Evolutionary conservation across 2,329 filamentous ascomycete species (phyloP).

Genomic region (Parastagonospora nodorum): DNA sequence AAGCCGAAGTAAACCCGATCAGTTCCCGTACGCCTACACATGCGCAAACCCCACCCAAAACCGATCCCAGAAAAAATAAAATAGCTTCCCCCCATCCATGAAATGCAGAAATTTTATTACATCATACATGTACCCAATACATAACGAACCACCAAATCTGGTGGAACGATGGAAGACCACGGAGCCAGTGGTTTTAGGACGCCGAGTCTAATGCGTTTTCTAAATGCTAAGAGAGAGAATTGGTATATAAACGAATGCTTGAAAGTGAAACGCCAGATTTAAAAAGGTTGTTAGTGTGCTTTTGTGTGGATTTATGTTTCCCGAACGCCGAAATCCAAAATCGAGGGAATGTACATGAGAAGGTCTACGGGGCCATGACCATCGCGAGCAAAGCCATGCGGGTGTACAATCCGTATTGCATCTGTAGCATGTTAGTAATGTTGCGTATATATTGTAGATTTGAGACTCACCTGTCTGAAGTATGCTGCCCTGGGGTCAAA

Average conservation of each 20-base stretch:
- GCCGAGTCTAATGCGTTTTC: constrained; percentile 28
- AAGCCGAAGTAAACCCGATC: too few species aligned
- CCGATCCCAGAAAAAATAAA: constrained; percentile 37
- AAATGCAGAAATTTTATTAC: constrained; percentile 20
- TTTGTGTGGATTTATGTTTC: constrained; percentile 8
- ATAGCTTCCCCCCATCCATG: constrained; percentile 37
- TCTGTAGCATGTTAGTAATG: constrained; percentile 64
- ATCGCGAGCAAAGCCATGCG: constrained; percentile 96
- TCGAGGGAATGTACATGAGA: background rate
- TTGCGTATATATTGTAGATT: background rate
- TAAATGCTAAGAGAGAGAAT: constrained; percentile 1
- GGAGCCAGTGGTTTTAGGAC: constrained; percentile 6
- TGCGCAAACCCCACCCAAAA: constrained; percentile 2
- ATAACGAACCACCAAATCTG: too few species aligned
- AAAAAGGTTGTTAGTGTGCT: constrained; percentile 10
- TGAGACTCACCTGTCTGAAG: constrained; percentile 87
- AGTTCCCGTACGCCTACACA: background rate
- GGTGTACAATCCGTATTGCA: constrained; percentile 97
- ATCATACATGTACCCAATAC: constrained; percentile 21
- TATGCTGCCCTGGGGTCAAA: constrained; percentile 97
- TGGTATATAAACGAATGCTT: constrained; percentile 9
- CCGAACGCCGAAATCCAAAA: constrained; percentile 13
- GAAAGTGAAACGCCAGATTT: constrained; percentile 2
- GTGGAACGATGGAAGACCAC: constrained; percentile 5
- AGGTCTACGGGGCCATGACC: constrained; percentile 69